phyloP scores from a whole-genome alignment of 805 yeast genomes.

The Clavispora vitiphila region DNA sequence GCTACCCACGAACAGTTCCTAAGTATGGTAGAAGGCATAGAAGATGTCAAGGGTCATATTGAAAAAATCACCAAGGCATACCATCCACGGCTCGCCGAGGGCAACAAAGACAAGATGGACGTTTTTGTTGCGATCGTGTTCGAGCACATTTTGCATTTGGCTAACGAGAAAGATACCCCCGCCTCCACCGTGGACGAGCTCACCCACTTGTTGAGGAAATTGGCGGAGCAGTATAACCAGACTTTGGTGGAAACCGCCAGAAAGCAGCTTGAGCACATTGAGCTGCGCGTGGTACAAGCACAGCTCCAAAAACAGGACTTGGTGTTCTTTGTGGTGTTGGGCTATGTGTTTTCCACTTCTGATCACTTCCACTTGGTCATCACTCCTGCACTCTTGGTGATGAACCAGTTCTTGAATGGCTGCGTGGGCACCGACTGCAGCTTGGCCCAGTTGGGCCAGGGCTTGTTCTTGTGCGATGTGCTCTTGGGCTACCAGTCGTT shows the following conservation, averaged over 20 bases:
- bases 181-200: conserved; percentile 37
- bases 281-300: conserved; percentile 40
- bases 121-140: conserved; percentile 58
- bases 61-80: conserved; percentile 53
- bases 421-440: conserved; percentile 36
- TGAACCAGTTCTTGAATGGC: conserved; percentile 56
- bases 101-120: conserved; percentile 73
- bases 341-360: conserved; percentile 83
- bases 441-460: conserved; percentile 45
- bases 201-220: conserved; percentile 44
- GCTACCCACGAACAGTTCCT: conserved; percentile 27
- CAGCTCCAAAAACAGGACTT: conserved; percentile 42
- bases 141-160: conserved; percentile 52
- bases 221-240: conserved; percentile 63
- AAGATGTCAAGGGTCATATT: conserved; percentile 44
- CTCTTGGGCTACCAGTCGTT: conserved; percentile 69
- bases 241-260: conserved; percentile 61
- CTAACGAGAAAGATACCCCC: conserved; percentile 13
- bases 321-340: conserved; percentile 64
- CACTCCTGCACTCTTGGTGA: conserved; percentile 73
- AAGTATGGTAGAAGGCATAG: conserved; percentile 24
- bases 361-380: conserved; percentile 91
- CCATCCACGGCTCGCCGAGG: conserved; percentile 75
- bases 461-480: conserved; percentile 61
- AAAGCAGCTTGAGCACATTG: conserved; percentile 49